Base-by-base conservation (phyloP, 495 filamentous ascomycete species). In the Lasiosphaeria miniovina region DNA sequence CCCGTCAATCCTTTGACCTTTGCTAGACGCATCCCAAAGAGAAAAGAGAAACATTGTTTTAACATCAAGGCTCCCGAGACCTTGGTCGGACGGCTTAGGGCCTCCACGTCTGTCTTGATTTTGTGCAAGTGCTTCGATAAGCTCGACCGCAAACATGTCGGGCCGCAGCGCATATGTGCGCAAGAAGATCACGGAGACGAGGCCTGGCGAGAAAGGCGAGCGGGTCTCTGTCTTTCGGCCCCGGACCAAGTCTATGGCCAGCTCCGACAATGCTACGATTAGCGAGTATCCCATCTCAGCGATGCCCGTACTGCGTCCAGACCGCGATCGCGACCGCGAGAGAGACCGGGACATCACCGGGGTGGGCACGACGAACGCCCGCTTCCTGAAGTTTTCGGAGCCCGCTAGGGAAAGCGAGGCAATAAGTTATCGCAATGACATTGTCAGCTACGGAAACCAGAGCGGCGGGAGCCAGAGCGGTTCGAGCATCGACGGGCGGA, bases 111-210 rank as follows among this genome's bases (percentile, higher is more conserved):
- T 24, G 24, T 24, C 24, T 24, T 24, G 24, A 24, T 1, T 24
- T 24, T 24, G 24, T 54, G 49, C 33, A 7, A 4, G 5, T 46
- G 38, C 38, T 14, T 14, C 12, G 43, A 11, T n/a, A 33, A 10
- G n/a, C 35, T n/a, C 32, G n/a, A 36, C 8, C 34, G 49, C 43
- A 36, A 73, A 48, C 57, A 83, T 83, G 80, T 83, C 80, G n/a
- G 80, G 80, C 52, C 71, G 80, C 49, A 83, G 80, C 63, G 80
- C 80, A 15, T 76, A 80, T 63, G 79, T 82, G 59, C 74, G 80
- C 57, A 83, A 82, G 65, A 79, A 80, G 71, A 80, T 77, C 65
- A 77, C 75, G 0, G 75, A 78, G 50, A 68, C 71, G n/a, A 79
- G 74, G 62, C 40, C 64, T 5, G 67, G 64, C 34, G 68, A 67